phyloP scores from a whole-genome alignment of 306 rosid species.

The Herpetospermum pedunculosum region DNA sequence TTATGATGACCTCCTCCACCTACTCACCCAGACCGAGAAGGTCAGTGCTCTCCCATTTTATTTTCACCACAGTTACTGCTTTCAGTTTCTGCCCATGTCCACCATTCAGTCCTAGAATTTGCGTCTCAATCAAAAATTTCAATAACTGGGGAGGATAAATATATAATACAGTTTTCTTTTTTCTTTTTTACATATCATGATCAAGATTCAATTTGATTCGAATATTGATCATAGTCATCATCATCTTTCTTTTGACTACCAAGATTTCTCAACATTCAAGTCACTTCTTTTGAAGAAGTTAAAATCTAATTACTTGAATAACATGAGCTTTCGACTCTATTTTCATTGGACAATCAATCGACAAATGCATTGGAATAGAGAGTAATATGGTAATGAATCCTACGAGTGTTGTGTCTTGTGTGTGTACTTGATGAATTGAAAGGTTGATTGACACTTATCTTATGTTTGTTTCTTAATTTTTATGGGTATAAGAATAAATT shows the following conservation, averaged over 20 bases:
- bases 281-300: background rate
- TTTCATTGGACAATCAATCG: background rate
- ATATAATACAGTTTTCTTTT: background rate
- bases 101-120: background rate
- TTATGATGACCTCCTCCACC: conserved; percentile 10
- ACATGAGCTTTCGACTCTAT: background rate
- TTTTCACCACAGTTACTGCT: background rate
- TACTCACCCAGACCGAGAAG: background rate
- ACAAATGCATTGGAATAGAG: background rate
- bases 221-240: background rate
- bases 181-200: background rate
- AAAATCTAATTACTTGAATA: background rate
- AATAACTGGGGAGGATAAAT: background rate
- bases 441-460: background rate
- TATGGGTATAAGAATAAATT: conserved; percentile 2
- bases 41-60: conserved; percentile 1
- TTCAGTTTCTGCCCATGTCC: background rate
- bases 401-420: background rate
- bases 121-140: background rate
- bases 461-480: background rate
- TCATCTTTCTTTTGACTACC: background rate
- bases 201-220: background rate
- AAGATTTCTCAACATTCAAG: background rate
- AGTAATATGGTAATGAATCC: background rate
- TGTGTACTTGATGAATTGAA: background rate